Conservation (phyloP, 768 basidiomycete genomes). For the Naganishia randhawae region DNA sequence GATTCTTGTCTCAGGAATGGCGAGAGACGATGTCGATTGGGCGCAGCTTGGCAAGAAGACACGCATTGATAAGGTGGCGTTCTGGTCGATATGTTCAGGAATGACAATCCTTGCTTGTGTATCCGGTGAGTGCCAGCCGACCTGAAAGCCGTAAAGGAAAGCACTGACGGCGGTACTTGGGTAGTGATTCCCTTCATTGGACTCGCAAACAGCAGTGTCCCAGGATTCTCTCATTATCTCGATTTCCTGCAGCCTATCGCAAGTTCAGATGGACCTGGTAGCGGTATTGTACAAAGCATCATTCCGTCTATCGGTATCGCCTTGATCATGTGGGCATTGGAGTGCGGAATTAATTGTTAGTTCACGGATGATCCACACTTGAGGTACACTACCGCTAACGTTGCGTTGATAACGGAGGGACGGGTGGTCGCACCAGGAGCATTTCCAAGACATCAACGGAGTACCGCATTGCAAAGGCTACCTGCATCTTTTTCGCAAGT, state of each 20-base stretch:
- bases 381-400: background rate
- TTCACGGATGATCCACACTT: background rate
- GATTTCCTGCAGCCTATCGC: conserved; percentile 62
- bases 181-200: conserved; percentile 70
- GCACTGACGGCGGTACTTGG: conserved; percentile 23
- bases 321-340: conserved; percentile 59
- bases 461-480: conserved; percentile 2
- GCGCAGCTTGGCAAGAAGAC: conserved; percentile 64
- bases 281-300: conserved; percentile 66
- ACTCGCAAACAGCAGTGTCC: conserved; percentile 64
- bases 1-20: conserved; percentile 69
- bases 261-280: conserved; percentile 56
- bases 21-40: conserved; percentile 80
- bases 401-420: background rate
- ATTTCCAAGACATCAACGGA: conserved; percentile 10
- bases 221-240: conserved; percentile 68
- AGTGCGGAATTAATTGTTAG: conserved; percentile 1
- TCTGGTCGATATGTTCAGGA: conserved; percentile 61
- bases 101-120: conserved; percentile 59
- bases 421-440: conserved; percentile 3
- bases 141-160: conserved; percentile 16
- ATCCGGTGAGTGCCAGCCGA: conserved; percentile 57
- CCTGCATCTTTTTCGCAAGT: conserved; percentile 14
- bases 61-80: conserved; percentile 52
- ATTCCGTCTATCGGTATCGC: conserved; percentile 61